phyloP scores from a whole-genome alignment of 2,329 filamentous ascomycete genomes.

The Berkeleyomyces basicola region DNA sequence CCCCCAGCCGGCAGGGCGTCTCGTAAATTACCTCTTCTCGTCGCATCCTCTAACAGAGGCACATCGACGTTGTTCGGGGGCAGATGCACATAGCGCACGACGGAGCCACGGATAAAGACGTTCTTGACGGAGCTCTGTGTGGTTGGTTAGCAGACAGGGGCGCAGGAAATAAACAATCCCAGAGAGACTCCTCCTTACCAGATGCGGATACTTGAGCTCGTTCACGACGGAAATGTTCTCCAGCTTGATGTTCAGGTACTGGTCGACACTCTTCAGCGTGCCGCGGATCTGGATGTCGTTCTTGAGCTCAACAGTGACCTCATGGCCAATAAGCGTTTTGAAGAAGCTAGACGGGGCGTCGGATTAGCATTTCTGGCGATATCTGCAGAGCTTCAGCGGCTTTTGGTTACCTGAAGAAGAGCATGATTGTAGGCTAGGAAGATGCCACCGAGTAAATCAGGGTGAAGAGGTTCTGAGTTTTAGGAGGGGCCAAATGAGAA shows the following conservation, averaged over 20 bases:
- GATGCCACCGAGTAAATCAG: neutral
- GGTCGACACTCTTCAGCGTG: slow-evolving; percentile 90
- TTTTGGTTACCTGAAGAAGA: slow-evolving; percentile 28
- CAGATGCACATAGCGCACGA: slow-evolving; percentile 83
- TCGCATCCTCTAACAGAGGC: slow-evolving; percentile 77
- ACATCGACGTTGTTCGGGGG: slow-evolving; percentile 71
- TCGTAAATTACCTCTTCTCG: slow-evolving; percentile 52
- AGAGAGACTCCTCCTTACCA: slow-evolving; percentile 38
- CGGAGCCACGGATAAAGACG: slow-evolving; percentile 85
- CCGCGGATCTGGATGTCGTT: slow-evolving; percentile 97
- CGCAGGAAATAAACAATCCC: neutral
- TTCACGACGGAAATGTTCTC: slow-evolving; percentile 89
- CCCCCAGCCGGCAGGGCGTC: neutral
- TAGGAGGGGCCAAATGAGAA: neutral
- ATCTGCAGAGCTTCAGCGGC: neutral
- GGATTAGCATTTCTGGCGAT: neutral
- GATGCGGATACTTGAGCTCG: slow-evolving; percentile 84
- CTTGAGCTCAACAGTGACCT: slow-evolving; percentile 97
- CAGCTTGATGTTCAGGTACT: slow-evolving; percentile 98
- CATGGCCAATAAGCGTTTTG: slow-evolving; percentile 93
- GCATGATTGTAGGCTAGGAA: slow-evolving; percentile 21
- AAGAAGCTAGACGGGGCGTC: slow-evolving; percentile 52
- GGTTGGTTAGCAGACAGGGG: neutral
- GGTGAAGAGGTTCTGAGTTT: neutral
- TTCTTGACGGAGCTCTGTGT: slow-evolving; percentile 65